Base-by-base conservation (phyloP, 139 green algal genomes). In the Astrephomene gubernaculifera region DNA sequence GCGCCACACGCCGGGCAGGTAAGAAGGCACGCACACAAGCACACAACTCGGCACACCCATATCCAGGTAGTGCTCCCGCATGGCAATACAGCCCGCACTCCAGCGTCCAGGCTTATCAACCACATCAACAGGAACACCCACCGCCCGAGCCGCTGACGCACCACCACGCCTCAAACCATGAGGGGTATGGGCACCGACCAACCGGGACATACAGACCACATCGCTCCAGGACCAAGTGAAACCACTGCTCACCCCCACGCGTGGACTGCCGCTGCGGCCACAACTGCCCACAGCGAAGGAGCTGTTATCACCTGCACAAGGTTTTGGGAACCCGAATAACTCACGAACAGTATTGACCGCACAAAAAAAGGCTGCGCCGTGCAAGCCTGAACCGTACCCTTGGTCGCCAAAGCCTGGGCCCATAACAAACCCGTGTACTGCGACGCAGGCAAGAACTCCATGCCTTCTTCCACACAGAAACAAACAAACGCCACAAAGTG, bases 331-430 rank as follows among this genome's bases (percentile, higher is more conserved):
- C 0, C 75, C 75, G 1, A 82, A n/a, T 5, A 82, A 22, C 7
- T 82, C 57, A 72, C 71, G 75, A 35, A 71, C 29, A 43, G 75
- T 82, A 41, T 82, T 82, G 0, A 82, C 39, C 22, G 75, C 75
- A 29, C 57, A 61, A 21, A 82, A 45, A 71, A 82, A 41, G 57
- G 75, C 75, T 71, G 75, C 29, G 39, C 54, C 24, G 75, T 71
- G 29, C 57, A 4, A 0, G 75, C 75, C 38, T 82, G 39, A 4
- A 82, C 57, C 10, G 57, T 60, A 31, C 75, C 57, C 43, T 33
- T 35, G 12, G 57, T 39, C 3, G 75, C 57, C 24, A 82, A 49
- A n/a, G 22, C 57, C 57, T 82, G 57, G 4, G 44, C 74, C 74
- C 74, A 71, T 9, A 82, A 8, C 22, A 71, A 7, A 1, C 54